A percentile compares a stretch with the other conserved stretches of the same genome.
These are phyloP conservation scores for Rhizophagus clarus DNA, from an alignment of 192 early-diverging fungal genomes.

Conservation along the genomic window DNA sequence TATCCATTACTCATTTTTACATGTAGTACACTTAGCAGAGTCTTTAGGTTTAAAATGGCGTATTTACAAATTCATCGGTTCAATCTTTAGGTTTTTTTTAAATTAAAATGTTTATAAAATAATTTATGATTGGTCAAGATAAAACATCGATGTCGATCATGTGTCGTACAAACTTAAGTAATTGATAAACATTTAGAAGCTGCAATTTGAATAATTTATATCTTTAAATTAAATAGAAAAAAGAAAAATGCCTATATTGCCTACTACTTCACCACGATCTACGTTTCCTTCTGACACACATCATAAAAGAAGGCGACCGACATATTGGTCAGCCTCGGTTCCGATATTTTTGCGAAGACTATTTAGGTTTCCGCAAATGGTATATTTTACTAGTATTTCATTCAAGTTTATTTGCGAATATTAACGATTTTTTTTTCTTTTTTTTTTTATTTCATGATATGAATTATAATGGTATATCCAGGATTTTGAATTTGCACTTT, in stretches of 20 bases:
- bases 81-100: too few relatives aligned
- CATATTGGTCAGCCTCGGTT: conserved; percentile 38
- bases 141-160: too few relatives aligned
- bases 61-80: too few relatives aligned
- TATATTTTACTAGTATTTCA: conserved; percentile 52
- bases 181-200: too few relatives aligned
- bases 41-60: too few relatives aligned
- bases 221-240: not conserved
- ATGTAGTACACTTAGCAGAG: too few relatives aligned
- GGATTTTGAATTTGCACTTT: conserved; percentile 70
- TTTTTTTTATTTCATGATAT: not conserved
- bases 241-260: conserved; percentile 33
- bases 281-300: not conserved
- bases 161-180: too few relatives aligned
- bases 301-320: conserved; percentile 5
- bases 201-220: too few relatives aligned
- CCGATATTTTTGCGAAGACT: conserved; percentile 57
- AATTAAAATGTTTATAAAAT: too few relatives aligned
- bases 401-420: not conserved
- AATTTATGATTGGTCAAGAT: too few relatives aligned
- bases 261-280: conserved; percentile 29
- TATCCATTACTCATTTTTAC: too few relatives aligned
- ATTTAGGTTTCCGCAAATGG: conserved; percentile 75
- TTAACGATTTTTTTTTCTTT: not conserved
- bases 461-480: not conserved